A percentile compares a stretch with the other conserved stretches of the same genome.
Evolutionary conservation across 805 yeast species (phyloP).

Genomic region (Spathaspora girioi): DNA sequence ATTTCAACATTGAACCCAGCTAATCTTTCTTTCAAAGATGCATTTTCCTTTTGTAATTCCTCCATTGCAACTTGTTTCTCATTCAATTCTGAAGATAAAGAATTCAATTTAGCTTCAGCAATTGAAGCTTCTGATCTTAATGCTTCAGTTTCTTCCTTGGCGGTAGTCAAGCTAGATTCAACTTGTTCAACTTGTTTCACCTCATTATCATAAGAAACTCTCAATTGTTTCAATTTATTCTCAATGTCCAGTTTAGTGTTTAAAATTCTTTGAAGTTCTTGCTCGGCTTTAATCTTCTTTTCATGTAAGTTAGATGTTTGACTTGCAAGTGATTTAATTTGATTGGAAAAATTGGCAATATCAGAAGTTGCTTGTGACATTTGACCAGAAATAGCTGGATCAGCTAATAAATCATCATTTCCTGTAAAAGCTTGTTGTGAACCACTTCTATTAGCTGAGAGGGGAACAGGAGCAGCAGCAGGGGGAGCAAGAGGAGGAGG

Average conservation of each 20-base stretch:
- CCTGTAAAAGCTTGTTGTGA: slow-evolving; percentile 3
- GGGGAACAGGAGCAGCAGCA: slow-evolving; percentile 9
- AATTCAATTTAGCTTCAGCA: slow-evolving; percentile 74
- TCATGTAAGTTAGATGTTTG: slow-evolving; percentile 72
- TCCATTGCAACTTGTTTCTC: slow-evolving; percentile 58
- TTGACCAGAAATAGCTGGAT: slow-evolving; percentile 59
- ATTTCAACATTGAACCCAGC: slow-evolving; percentile 65
- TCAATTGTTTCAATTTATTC: slow-evolving; percentile 60
- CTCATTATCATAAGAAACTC: slow-evolving; percentile 74
- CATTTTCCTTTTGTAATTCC: slow-evolving; percentile 65
- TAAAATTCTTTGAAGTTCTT: slow-evolving; percentile 68
- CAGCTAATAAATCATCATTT: slow-evolving; percentile 53
- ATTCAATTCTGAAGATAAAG: slow-evolving; percentile 61
- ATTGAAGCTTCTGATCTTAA: slow-evolving; percentile 69
- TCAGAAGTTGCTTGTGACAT: slow-evolving; percentile 79
- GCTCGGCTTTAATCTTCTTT: slow-evolving; percentile 70
- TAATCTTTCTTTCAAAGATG: slow-evolving; percentile 63
- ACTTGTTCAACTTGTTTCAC: slow-evolving; percentile 71
- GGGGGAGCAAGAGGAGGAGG: slow-evolving; percentile 12
- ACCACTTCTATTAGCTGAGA: not conserved
- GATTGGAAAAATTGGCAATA: slow-evolving; percentile 81
- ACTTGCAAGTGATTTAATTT: slow-evolving; percentile 69
- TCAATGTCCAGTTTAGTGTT: slow-evolving; percentile 69
- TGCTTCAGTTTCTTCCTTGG: slow-evolving; percentile 64
- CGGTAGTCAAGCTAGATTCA: slow-evolving; percentile 55